phyloP scores from a whole-genome alignment of 78 protist species.

The Pigoraptor vietnamica region DNA sequence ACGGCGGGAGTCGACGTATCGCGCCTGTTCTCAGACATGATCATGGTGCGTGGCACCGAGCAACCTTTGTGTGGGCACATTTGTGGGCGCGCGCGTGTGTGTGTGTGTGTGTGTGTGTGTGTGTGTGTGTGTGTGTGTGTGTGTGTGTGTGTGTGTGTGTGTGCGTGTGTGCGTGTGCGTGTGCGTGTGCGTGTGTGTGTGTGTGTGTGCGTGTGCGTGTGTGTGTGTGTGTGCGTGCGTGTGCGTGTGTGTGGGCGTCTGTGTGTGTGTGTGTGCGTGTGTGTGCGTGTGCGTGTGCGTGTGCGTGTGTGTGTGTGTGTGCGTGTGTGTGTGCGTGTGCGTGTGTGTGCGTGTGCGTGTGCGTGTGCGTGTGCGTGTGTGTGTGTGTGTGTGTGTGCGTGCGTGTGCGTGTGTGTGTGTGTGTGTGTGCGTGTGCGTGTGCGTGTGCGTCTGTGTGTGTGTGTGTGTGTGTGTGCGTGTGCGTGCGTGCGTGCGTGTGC shows the following conservation, averaged over 20 bases:
- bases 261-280: background rate
- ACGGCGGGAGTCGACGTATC: constrained; percentile 92
- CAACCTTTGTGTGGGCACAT: background rate
- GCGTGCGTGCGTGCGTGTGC: background rate
- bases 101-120: too few species aligned
- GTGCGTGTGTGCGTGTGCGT: background rate
- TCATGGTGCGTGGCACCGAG: constrained; percentile 45
- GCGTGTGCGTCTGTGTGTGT: background rate
- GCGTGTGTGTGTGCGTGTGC: too few species aligned
- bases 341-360: too few species aligned
- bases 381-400: too few species aligned
- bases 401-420: background rate
- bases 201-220: background rate
- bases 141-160: background rate
- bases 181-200: background rate
- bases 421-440: too few species aligned
- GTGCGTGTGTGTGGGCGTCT: background rate
- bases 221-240: background rate
- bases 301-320: background rate
- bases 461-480: too few species aligned
- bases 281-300: too few species aligned
- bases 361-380: background rate
- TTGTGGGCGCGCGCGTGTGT: background rate
- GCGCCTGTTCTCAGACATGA: constrained; percentile 76
- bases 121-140: background rate